Evolutionary conservation across 108 stramenopile genomes (phyloP).

Genomic region (Skeletonema menzelii): DNA sequence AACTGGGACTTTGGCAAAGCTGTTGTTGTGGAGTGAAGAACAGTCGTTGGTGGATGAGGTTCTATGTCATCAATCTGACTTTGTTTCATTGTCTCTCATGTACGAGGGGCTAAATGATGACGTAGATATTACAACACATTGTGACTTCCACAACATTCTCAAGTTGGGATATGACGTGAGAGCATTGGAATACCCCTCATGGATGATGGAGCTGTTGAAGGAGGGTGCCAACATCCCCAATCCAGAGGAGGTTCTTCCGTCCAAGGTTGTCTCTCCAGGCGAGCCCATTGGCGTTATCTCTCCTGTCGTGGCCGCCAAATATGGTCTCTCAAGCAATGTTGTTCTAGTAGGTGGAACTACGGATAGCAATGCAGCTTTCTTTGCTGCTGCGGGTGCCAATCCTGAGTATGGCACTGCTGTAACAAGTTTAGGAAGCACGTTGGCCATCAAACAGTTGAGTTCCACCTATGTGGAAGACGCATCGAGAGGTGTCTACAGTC

Average conservation of each 20-base stretch:
- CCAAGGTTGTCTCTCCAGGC: conserved; percentile 71
- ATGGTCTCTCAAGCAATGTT: conserved; percentile 57
- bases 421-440: conserved; percentile 82
- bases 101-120: conserved; percentile 31
- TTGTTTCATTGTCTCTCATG: conserved; percentile 66
- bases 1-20: conserved; percentile 89
- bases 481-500: conserved; percentile 85
- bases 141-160: conserved; percentile 94
- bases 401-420: conserved; percentile 84
- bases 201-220: conserved; percentile 60
- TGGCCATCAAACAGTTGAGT: conserved; percentile 88
- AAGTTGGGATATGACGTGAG: conserved; percentile 93
- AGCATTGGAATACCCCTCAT: conserved; percentile 63
- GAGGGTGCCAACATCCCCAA: conserved; percentile 54
- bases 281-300: conserved; percentile 75
- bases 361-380: conserved; percentile 92
- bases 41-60: conserved; percentile 55
- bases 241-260: conserved; percentile 49
- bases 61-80: conserved; percentile 94
- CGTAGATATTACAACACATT: conserved; percentile 14
- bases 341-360: conserved; percentile 91
- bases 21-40: conserved; percentile 85
- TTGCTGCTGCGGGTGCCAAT: conserved; percentile 66
- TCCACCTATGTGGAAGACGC: conserved; percentile 83
- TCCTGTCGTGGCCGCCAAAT: conserved; percentile 43